These are phyloP conservation scores for Phytopythium montanum DNA, from an alignment of 352 stramenopile genomes.

Conservation along the genomic window DNA sequence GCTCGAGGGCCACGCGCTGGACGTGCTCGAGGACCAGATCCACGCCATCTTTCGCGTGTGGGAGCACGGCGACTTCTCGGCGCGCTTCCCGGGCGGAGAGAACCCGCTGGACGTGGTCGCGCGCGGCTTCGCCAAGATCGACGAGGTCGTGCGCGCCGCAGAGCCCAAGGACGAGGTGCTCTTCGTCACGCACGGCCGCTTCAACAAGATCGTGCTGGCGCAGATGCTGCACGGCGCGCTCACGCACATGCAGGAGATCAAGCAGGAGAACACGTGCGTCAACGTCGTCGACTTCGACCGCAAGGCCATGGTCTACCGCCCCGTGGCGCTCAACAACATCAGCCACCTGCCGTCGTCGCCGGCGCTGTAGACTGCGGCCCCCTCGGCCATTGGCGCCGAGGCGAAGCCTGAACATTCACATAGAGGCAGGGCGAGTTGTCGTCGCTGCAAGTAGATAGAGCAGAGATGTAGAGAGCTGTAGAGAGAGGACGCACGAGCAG, in stretches of 20 bases:
- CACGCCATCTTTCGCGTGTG: slow-evolving; percentile 62
- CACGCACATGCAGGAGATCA: slow-evolving; percentile 55
- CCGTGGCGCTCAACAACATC: slow-evolving; percentile 74
- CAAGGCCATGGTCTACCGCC: slow-evolving; percentile 36
- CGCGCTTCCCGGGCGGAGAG: slow-evolving; percentile 61
- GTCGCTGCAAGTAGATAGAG: background rate
- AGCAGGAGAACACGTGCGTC: slow-evolving; percentile 85
- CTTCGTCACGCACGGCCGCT: slow-evolving; percentile 78
- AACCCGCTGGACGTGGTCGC: slow-evolving; percentile 62
- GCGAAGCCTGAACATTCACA: background rate
- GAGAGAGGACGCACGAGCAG: background rate
- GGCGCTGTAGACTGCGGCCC: slow-evolving; percentile 2
- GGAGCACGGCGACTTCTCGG: slow-evolving; percentile 44
- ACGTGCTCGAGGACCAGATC: slow-evolving; percentile 44
- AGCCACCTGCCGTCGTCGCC: slow-evolving; percentile 42
- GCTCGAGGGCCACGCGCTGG: slow-evolving; percentile 61
- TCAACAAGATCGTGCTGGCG: slow-evolving; percentile 82
- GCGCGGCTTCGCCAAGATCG: slow-evolving; percentile 61
- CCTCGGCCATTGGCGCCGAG: no score
- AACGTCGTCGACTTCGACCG: slow-evolving; percentile 84
- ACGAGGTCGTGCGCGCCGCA: slow-evolving; percentile 38
- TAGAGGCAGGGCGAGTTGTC: background rate
- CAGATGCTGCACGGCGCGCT: slow-evolving; percentile 61
- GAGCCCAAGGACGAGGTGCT: slow-evolving; percentile 55
- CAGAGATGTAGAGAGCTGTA: background rate